A percentile compares a stretch with the other conserved stretches of the same genome.
These are phyloP conservation scores for Strobilomyces dryophilus DNA, from an alignment of 768 basidiomycete species.

Conservation along the genomic window DNA sequence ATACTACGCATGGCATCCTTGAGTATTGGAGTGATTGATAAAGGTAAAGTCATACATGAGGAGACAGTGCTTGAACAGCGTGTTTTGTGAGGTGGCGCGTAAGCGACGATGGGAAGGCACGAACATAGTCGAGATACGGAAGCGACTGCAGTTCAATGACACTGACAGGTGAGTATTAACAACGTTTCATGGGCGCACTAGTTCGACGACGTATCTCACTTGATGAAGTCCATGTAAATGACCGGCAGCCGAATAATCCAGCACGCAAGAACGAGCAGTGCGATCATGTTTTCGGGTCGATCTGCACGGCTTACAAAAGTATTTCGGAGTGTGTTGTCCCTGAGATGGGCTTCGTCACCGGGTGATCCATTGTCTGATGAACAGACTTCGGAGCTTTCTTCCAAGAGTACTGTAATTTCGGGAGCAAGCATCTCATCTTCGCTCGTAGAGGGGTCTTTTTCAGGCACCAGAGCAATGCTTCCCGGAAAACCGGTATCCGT, in stretches of 20 bases:
- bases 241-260: conserved; percentile 80
- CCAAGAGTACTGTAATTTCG: conserved; percentile 38
- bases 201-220: conserved; percentile 39
- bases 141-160: conserved; percentile 70
- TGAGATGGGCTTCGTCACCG: conserved; percentile 10
- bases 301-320: conserved; percentile 31
- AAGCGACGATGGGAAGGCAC: conserved; percentile 58
- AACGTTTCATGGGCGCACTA: not conserved
- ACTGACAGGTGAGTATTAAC: conserved; percentile 36
- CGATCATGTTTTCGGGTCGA: conserved; percentile 49
- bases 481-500: conserved; percentile 5
- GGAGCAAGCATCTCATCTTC: conserved; percentile 28
- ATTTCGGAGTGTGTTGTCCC: conserved; percentile 10
- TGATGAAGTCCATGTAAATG: conserved; percentile 69
- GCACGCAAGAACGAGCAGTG: conserved; percentile 68
- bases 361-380: conserved; percentile 27
- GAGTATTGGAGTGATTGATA: conserved; percentile 7
- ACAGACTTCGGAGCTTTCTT: conserved; percentile 35
- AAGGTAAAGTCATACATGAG: conserved; percentile 43
- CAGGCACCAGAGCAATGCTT: conserved; percentile 7
- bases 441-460: conserved; percentile 10
- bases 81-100: conserved; percentile 70
- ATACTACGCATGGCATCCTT: conserved; percentile 41
- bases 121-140: conserved; percentile 74
- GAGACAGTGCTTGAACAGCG: conserved; percentile 61